Conservation (phyloP, 2,329 filamentous ascomycete species). For the Beauveria rudraprayagi region DNA sequence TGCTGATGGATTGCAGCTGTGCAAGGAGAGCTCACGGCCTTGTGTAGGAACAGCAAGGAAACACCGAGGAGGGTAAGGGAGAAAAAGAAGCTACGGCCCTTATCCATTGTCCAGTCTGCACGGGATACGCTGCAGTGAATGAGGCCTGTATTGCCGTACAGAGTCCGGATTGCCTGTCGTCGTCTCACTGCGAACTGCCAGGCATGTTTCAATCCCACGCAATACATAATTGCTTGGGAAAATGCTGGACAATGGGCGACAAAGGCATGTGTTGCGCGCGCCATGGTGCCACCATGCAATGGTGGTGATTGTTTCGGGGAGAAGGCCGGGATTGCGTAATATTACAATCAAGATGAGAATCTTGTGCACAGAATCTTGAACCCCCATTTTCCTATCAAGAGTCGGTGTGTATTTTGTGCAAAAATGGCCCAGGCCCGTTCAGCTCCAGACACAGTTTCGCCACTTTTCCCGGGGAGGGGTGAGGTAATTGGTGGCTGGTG, state of each 20-base stretch:
- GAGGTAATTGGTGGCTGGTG: background rate
- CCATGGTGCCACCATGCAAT: background rate
- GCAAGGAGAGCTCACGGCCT: too few species aligned
- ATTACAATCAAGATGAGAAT: background rate
- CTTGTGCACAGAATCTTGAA: background rate
- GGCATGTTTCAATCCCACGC: background rate
- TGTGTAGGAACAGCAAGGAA: too few species aligned
- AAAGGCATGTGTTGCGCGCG: background rate
- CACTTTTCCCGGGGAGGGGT: background rate
- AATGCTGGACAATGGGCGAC: background rate
- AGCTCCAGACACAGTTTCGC: background rate
- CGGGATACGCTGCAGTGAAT: too few species aligned
- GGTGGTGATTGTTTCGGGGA: background rate
- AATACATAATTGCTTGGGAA: background rate
- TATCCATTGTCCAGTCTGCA: too few species aligned
- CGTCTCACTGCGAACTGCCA: background rate
- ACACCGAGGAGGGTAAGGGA: too few species aligned
- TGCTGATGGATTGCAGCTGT: background rate
- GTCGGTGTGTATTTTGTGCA: background rate
- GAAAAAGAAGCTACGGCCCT: too few species aligned
- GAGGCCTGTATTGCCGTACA: background rate
- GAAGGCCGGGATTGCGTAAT: background rate
- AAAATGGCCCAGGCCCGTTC: background rate
- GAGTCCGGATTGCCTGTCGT: background rate
- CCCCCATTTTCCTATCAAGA: background rate